Base-by-base conservation (phyloP, 805 yeast species). In the Kregervanrija delftensis region DNA sequence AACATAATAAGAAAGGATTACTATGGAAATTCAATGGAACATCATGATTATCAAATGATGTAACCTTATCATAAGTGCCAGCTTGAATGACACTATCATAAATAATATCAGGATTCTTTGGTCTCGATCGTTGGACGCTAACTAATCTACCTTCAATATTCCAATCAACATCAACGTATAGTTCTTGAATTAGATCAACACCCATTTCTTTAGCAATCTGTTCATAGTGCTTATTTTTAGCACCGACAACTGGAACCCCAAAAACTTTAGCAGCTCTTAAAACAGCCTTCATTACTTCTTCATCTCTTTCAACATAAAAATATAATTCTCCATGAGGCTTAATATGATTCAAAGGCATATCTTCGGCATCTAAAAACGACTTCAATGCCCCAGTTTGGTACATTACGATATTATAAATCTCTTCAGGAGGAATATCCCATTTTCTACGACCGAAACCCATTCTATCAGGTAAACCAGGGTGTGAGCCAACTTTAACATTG, bases 241-340 rank as follows among this genome's bases (percentile, higher is more conserved):
- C 65, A n/a, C 67, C 69, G 10, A 66, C 56, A 8, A 66, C 59
- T 8, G 71, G 71, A 22, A 66, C 66, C 1, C 51, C 51, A 47
- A 66, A 64, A 3, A 51, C 57, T 41, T 64, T 64, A 1, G 67
- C 67, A 30, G 67, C 70, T 47, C 57, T 56, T 13, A 65, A 44
- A 13, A 64, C 66, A 5, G 70, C 69, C 36, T 58, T 50, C 65
- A 64, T 66, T 4, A 66, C 57, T 5, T 55, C 61, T 45, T 64
- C 65, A 45, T 66, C 64, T 43, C 66, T 53, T 46, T 56, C 67
- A 33, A 63, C 60, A 39, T 65, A 65, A 39, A 64, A 64, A 43
- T 63, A 65, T n/a, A 66, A 50, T 49, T 66, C 68, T 5, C 71
- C 71, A 46, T 66, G 71, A 2, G 70, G 68, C 47, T 65, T 65